A percentile compares a stretch with the other conserved stretches of the same genome.
phyloP scores from a whole-genome alignment of 192 early-diverging fungal genomes.

The Mortierella hygrophila region DNA sequence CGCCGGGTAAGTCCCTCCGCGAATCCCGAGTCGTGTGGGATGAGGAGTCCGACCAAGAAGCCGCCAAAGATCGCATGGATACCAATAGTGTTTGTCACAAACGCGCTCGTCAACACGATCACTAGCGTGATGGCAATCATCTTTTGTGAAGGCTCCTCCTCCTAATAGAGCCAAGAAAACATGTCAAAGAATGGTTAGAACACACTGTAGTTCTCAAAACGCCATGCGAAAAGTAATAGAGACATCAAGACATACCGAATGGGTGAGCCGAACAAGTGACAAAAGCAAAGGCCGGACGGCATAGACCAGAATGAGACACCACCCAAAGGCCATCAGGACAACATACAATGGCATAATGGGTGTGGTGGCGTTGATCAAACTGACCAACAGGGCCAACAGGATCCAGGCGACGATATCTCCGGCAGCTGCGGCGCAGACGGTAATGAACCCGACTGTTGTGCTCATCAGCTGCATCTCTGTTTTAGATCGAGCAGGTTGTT shows the following conservation, averaged over 20 bases:
- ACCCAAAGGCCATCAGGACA: slow-evolving; percentile 78
- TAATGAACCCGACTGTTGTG: slow-evolving; percentile 83
- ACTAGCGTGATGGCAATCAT: slow-evolving; percentile 78
- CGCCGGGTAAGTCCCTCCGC: slow-evolving; percentile 88
- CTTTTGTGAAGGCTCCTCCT: slow-evolving; percentile 65
- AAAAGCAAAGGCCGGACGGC: slow-evolving; percentile 72
- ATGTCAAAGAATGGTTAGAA: not conserved
- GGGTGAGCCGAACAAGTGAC: slow-evolving; percentile 48
- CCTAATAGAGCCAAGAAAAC: slow-evolving; percentile 37
- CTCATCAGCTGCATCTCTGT: slow-evolving; percentile 83
- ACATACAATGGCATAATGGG: slow-evolving; percentile 85
- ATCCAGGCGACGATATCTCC: slow-evolving; percentile 51
- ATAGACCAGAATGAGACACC: slow-evolving; percentile 75
- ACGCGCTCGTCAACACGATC: slow-evolving; percentile 77
- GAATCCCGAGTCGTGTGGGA: slow-evolving; percentile 89
- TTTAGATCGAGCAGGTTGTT: not conserved
- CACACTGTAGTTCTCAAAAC: not conserved
- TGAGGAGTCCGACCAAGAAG: slow-evolving; percentile 85
- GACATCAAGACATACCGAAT: slow-evolving; percentile 35
- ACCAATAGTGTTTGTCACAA: slow-evolving; percentile 86
- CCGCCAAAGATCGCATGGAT: slow-evolving; percentile 94
- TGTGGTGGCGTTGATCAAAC: slow-evolving; percentile 79
- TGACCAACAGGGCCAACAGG: slow-evolving; percentile 81
- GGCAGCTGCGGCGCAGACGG: slow-evolving; percentile 77
- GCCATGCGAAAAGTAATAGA: not conserved